Conservation (phyloP, 2,329 filamentous ascomycete genomes). For the Cladophialophora immunda region DNA sequence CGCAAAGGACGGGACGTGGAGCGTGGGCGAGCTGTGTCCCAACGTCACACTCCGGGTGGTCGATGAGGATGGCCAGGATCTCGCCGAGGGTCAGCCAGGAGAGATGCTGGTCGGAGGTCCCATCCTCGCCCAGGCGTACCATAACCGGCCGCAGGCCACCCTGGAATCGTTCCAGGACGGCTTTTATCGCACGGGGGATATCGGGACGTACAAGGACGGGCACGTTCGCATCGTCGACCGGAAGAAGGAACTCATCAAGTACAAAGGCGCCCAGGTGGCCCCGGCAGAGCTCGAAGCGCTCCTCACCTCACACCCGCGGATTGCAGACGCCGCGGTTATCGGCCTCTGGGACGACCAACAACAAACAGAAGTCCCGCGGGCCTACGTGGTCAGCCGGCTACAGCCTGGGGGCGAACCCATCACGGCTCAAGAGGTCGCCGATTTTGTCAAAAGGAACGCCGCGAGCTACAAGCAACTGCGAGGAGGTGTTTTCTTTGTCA, state of each 20-base stretch:
- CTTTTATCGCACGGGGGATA: neutral
- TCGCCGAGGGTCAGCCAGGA: neutral
- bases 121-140: neutral
- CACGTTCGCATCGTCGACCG: neutral
- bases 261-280: conserved; percentile 68
- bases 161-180: neutral
- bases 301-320: conserved; percentile 61
- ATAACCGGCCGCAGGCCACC: neutral
- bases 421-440: neutral
- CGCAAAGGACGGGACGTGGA: neutral
- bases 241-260: conserved; percentile 64
- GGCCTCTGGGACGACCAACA: neutral
- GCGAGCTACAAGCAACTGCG: neutral
- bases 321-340: conserved; percentile 70
- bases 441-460: neutral
- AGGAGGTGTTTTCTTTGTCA: neutral
- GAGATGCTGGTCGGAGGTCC: neutral
- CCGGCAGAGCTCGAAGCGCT: conserved; percentile 68
- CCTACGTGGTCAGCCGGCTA: neutral
- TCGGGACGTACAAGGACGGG: neutral
- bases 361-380: neutral
- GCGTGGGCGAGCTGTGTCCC: neutral
- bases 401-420: neutral
- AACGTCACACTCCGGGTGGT: neutral
- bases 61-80: neutral